Base-by-base conservation (phyloP, 306 rosid species). In the Quercus variabilis region DNA sequence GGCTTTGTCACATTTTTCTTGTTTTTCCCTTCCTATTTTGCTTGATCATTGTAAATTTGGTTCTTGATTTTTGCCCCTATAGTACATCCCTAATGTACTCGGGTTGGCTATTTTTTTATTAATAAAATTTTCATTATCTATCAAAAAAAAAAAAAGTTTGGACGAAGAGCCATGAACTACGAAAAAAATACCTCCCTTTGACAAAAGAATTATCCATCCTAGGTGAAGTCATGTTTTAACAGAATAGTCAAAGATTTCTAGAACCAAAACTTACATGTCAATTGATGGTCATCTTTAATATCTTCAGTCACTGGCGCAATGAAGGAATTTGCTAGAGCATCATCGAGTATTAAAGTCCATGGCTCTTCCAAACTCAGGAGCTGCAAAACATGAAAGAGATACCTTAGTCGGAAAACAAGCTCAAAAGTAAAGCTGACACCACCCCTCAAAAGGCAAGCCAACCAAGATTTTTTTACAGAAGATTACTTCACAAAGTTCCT, bases 281-380 rank as follows among this genome's bases (percentile, higher is more conserved):
- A 78, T 86, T 95, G 99, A 69, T 74, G 79, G 84, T 95, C 99
- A 18, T 90, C 98, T 84, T 88, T 89, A 70, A 95, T 83, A 80
- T 95, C 89, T 57, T 93, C 97, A n/a, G 98, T 93, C 41, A 69
- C 93, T 3, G 98, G 99, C 69, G 99, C 97, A 28, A 95, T 18
- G 76, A 95, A 95, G 56, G 98, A 95, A 81, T 95, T 95, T 69
- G 98, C 93, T 72, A 95, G 78, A 67, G 98, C 98, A 71, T 95
- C 99, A 73, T 95, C 99, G 33, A 95, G 92, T 86, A 93, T 84
- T 70, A 95, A 84, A 43, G 93, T 95, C 97, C 97, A 95, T 56
- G 97, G 86, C 68, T 89, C 87, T 80, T 89, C 96, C 86, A 95
- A 87, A 72, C 87, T 83, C 82, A 93, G 85, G 86, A 93, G 98